phyloP scores from a whole-genome alignment of 2,329 filamentous ascomycete genomes.

The Aureobasidium subglaciale region DNA sequence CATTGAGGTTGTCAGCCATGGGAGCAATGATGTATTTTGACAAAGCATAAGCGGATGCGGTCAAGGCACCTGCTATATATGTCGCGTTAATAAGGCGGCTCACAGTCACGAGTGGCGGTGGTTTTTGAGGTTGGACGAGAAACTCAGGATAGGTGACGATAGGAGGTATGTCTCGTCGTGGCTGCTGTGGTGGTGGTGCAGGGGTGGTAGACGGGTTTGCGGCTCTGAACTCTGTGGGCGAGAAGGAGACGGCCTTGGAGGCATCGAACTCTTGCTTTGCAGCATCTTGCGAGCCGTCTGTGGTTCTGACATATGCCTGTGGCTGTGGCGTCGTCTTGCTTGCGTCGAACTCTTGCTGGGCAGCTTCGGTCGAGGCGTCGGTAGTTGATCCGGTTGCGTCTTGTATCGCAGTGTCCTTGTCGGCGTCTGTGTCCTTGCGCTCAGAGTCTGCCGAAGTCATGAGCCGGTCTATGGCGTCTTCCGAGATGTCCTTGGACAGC shows the following conservation, averaged over 20 bases:
- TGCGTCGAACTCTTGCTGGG: slow-evolving; percentile 13
- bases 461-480: slow-evolving; percentile 61
- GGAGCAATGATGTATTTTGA: slow-evolving; percentile 61
- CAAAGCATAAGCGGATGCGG: slow-evolving; percentile 59
- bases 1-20: slow-evolving; percentile 49
- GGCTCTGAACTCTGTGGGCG: slow-evolving; percentile 67
- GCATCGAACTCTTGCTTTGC: slow-evolving; percentile 13
- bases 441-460: slow-evolving; percentile 32
- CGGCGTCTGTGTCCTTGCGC: background rate
- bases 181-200: background rate
- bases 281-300: slow-evolving; percentile 1
- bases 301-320: background rate
- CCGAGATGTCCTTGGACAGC: slow-evolving; percentile 64
- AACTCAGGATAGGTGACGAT: slow-evolving; percentile 64
- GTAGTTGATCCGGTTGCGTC: background rate
- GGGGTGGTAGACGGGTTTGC: slow-evolving; percentile 28
- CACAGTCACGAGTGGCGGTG: slow-evolving; percentile 53
- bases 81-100: slow-evolving; percentile 49
- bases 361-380: background rate
- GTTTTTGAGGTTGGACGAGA: slow-evolving; percentile 51
- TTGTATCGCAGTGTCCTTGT: background rate
- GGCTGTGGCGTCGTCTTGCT: background rate
- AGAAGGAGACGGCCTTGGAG: slow-evolving; percentile 46
- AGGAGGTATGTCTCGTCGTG: slow-evolving; percentile 44
- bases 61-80: slow-evolving; percentile 50